A percentile compares a stretch with the other conserved stretches of the same genome.
phyloP scores from a whole-genome alignment of 148 eudicot species.

The Dianthus caryophyllus region DNA sequence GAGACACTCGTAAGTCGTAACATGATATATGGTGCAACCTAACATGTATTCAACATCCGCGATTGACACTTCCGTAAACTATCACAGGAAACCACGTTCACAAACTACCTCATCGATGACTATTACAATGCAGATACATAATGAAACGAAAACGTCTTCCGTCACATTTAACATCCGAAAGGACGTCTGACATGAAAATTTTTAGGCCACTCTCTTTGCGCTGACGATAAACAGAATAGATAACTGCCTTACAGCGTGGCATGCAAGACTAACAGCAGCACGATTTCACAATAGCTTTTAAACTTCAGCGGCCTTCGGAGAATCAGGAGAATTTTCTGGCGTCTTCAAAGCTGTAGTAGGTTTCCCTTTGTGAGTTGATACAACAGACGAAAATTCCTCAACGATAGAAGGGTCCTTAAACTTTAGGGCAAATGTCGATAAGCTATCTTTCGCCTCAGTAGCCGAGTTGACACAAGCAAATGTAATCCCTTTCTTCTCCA shows the following conservation, averaged over 20 bases:
- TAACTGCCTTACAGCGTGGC: neutral
- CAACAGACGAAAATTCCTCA: conserved; percentile 62
- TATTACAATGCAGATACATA: conserved; percentile 22
- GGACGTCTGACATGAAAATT: conserved; percentile 5
- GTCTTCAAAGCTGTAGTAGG: conserved; percentile 40
- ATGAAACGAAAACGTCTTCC: conserved; percentile 9
- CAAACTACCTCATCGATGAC: conserved; percentile 19
- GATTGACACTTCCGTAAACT: conserved; percentile 4
- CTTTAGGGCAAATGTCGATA: conserved; percentile 83
- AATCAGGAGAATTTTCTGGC: conserved; percentile 84
- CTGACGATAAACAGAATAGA: conserved; percentile 5
- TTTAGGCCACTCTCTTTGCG: neutral
- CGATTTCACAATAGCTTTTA: conserved; percentile 13
- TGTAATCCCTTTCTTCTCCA: conserved; percentile 92
- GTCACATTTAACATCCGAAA: neutral
- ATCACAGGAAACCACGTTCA: conserved; percentile 11
- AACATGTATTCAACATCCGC: conserved; percentile 12
- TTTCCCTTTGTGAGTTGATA: conserved; percentile 54
- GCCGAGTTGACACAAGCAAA: conserved; percentile 85
- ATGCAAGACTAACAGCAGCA: neutral
- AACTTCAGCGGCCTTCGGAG: conserved; percentile 61
- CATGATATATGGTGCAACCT: conserved; percentile 5
- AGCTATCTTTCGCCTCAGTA: conserved; percentile 61
- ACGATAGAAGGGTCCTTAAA: conserved; percentile 69
- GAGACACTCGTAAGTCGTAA: no score